These are phyloP conservation scores for Daldinia concentrica DNA, from an alignment of 495 filamentous ascomycete species.

Conservation along the genomic window DNA sequence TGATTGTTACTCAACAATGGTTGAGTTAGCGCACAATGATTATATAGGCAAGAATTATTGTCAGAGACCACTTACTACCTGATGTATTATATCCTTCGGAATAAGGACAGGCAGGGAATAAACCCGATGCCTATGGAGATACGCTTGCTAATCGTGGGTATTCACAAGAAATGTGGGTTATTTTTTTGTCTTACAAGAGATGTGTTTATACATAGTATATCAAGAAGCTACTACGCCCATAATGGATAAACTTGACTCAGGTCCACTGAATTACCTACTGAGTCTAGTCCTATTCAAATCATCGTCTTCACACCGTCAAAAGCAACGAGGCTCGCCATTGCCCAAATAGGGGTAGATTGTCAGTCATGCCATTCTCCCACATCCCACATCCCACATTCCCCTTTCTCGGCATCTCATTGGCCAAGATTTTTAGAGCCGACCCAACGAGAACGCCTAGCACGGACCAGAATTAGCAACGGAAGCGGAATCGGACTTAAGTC, in stretches of 20 bases:
- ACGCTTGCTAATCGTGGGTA: not conserved
- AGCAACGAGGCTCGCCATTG: not conserved
- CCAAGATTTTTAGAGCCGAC: not conserved
- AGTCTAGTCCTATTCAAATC: not conserved
- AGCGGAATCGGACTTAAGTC: too few relatives aligned
- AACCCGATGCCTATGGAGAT: not conserved
- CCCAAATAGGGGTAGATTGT: not conserved
- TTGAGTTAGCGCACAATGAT: not conserved
- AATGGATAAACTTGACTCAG: not conserved
- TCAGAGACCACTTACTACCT: not conserved
- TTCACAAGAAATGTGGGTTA: not conserved
- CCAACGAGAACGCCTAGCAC: too few relatives aligned
- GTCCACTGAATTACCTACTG: not conserved
- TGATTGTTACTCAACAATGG: not conserved
- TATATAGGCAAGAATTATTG: not conserved
- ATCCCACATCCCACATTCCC: constrained; percentile 12
- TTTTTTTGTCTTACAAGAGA: not conserved
- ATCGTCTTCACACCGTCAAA: not conserved
- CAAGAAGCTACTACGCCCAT: not conserved
- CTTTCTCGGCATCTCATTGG: constrained; percentile 4
- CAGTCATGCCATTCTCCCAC: constrained; percentile 10
- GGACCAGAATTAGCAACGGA: too few relatives aligned
- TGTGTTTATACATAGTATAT: not conserved
- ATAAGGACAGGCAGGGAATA: not conserved
- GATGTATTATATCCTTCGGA: not conserved